phyloP scores from a whole-genome alignment of 306 rosid species.

The Arachis stenosperma region DNA sequence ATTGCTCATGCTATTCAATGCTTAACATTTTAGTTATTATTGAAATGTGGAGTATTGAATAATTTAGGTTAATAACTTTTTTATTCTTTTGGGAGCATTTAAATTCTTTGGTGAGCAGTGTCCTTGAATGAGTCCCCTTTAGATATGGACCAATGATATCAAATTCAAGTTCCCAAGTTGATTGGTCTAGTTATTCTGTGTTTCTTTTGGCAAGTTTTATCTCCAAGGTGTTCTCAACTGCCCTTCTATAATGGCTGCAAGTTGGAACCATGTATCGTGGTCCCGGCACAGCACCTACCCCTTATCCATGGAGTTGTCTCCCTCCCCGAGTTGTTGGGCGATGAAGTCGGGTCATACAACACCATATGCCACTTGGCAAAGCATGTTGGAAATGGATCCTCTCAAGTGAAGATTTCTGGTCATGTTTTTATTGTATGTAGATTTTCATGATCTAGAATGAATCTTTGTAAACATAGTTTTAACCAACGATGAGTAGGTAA shows the following conservation, averaged over 20 bases:
- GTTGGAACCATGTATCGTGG: constrained; percentile 38
- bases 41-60: not conserved
- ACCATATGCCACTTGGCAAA: not conserved
- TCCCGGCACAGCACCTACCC: constrained; percentile 32
- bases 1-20: not conserved
- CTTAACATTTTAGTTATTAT: not conserved
- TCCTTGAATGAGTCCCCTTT: not conserved
- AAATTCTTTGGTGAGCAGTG: not conserved
- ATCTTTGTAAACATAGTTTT: no score
- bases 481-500: no score
- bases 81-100: not conserved
- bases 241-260: constrained; percentile 29
- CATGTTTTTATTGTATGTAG: no score
- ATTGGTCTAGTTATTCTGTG: constrained; percentile 9
- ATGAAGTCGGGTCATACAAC: not conserved
- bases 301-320: not conserved
- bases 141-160: constrained; percentile 22
- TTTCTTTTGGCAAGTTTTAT: constrained; percentile 11
- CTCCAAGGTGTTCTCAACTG: constrained; percentile 17
- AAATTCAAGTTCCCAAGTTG: not conserved
- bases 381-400: no score
- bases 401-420: no score
- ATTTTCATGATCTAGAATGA: no score
- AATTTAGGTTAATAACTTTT: not conserved
- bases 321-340: constrained; percentile 12